phyloP scores from a whole-genome alignment of 2,329 filamentous ascomycete genomes.

The Colletotrichum liriopes region DNA sequence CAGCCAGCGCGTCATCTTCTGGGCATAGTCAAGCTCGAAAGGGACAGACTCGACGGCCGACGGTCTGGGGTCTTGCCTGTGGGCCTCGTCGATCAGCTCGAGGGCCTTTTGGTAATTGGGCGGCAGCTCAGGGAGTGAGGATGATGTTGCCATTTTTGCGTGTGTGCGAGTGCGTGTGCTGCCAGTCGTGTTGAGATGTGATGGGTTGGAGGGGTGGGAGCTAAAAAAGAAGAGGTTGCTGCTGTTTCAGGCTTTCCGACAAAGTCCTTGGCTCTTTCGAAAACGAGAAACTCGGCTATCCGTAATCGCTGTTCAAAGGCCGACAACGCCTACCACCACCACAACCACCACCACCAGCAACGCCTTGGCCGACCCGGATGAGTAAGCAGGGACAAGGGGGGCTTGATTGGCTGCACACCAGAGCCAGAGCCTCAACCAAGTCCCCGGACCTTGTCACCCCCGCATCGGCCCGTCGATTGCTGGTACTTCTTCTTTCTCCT shows the following conservation, averaged over 20 bases:
- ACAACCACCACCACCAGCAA: not conserved
- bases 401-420: conserved; percentile 5
- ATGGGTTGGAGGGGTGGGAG: conserved; percentile 1
- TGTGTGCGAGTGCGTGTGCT: not conserved
- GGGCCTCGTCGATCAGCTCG: conserved; percentile 79
- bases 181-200: not conserved
- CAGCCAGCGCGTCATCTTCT: conserved; percentile 84
- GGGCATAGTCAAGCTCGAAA: conserved; percentile 87
- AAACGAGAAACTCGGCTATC: not conserved
- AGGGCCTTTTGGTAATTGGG: conserved; percentile 68
- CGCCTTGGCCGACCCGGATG: not conserved
- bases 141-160: conserved; percentile 15
- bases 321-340: not conserved
- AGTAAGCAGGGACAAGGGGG: conserved; percentile 25
- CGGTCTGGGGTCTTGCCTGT: conserved; percentile 54
- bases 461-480: not conserved
- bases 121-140: conserved; percentile 52
- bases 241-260: conserved; percentile 18
- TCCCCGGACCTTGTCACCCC: conserved; percentile 32
- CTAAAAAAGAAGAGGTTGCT: conserved; percentile 2
- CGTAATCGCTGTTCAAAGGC: not conserved
- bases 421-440: conserved; percentile 24
- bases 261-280: conserved; percentile 5
- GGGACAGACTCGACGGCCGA: conserved; percentile 66
- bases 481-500: not conserved